Evolutionary conservation across 495 filamentous ascomycete species (phyloP), one percentile per base, ranked within the genome.

Genomic region (Articulospora tetracladia): DNA sequence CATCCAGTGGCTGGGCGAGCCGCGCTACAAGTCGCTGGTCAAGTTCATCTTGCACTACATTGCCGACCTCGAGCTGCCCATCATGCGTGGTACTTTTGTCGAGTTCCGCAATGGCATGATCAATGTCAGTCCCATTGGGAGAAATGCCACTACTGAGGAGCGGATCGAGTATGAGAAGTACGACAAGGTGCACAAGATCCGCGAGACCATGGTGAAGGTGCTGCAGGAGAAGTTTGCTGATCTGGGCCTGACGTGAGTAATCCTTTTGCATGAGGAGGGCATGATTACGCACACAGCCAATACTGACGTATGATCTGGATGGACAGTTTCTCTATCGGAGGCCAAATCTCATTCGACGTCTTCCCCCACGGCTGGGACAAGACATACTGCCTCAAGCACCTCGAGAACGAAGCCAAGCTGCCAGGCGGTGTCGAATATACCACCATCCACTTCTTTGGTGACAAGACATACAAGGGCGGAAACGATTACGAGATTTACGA

Each of bases 31-130:
- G 83, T 76, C 86, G 66, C 76, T 98, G 58, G 91, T 89, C 15
- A 86, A 83, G 63, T 98, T 93, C 76, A 82, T 87, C 61, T 81
- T 98, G 70, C 89, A 86, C 73, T 95, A 96, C 72, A 84, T 98
- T 62, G 89, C 92, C 62, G 91, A 96, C 69, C 73, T 96, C 32
- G 90, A 95, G 66, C 78, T 84, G 76, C 94, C 93, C 39, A 74
- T 91, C 73, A 98, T 95, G 85, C 81, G 93, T 48, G 94, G 94
- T 64, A 98, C 94, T 28, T 98, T 98, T 70, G 76, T 98, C 60
- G 94, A 98, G 79, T 98, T 96, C 79, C 83, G 90, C 60, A 96
- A 93, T 70, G 94, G 94, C 72, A 98, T 98, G 94, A 83, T 98
- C 73, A 98, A 98, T 65, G 78, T 98, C 63, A 88, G 83, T 36